Percentiles rank a stretch among this genome's conserved stretches.
Conservation (phyloP, 2,329 filamentous ascomycete species). For the Diaporthe caulivora region DNA sequence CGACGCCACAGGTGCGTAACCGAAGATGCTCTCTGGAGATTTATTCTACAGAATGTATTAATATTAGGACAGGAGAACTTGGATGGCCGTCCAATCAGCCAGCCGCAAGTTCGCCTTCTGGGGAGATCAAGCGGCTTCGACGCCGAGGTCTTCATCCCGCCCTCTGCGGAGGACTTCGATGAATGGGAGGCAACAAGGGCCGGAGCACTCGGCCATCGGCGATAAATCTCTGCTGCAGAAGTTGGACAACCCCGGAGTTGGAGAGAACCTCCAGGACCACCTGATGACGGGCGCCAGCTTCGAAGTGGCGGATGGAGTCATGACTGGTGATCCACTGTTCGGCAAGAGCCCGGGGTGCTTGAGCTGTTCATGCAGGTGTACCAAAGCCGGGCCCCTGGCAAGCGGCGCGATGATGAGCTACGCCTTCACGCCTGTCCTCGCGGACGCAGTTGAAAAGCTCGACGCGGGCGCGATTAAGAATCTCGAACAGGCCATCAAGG, state of each 20-base stretch:
- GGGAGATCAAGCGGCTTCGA: neutral
- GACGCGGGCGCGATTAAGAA: neutral
- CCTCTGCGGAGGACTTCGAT: neutral
- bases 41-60: too few relatives aligned
- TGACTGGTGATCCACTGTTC: conserved; percentile 49
- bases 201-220: conserved; percentile 51
- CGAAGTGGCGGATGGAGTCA: conserved; percentile 54
- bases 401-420: neutral
- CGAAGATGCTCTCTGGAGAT: fast-evolving
- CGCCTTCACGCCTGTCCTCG: neutral
- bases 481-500: neutral
- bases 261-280: conserved; percentile 60
- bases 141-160: conserved; percentile 6
- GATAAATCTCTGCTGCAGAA: conserved; percentile 54
- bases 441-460: neutral
- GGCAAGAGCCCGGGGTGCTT: conserved; percentile 47
- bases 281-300: conserved; percentile 49
- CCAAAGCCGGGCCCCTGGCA: neutral
- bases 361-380: neutral
- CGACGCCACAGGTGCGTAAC: neutral
- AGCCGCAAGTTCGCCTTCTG: conserved; percentile 13
- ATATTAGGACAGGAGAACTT: neutral
- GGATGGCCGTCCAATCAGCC: conserved; percentile 15
- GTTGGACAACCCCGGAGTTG: conserved; percentile 56
- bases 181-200: neutral